Conservation (phyloP, 192 early-diverging fungal genomes). For the Umbelopsis sp. region DNA sequence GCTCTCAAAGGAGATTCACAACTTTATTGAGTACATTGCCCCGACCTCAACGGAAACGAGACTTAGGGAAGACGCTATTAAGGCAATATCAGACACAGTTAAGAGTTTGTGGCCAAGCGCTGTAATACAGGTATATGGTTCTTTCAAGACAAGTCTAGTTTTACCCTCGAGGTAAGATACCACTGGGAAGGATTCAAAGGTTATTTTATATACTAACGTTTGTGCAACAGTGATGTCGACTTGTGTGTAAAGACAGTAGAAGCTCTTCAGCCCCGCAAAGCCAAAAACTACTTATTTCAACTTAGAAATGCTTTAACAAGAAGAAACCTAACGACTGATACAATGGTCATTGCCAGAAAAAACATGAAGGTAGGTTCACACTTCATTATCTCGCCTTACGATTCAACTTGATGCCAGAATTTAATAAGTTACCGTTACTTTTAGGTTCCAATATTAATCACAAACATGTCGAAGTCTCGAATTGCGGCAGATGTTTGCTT, state of each 20-base stretch:
- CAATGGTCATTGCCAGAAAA: neutral
- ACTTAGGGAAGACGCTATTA: neutral
- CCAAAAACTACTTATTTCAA: neutral
- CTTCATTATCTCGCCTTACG: neutral
- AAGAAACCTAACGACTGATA: neutral
- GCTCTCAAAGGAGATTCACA: conserved; percentile 27
- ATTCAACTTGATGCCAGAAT: neutral
- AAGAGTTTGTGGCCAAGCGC: neutral
- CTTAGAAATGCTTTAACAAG: neutral
- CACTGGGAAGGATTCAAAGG: neutral
- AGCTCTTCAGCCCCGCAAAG: neutral
- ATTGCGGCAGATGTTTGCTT: conserved; percentile 26
- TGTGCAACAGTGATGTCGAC: neutral
- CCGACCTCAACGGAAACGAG: conserved; percentile 22
- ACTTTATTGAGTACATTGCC: conserved; percentile 27
- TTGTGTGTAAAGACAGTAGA: neutral
- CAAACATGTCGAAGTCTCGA: neutral
- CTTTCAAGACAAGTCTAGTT: conserved; percentile 25
- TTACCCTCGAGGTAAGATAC: conserved; percentile 29
- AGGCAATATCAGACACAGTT: neutral
- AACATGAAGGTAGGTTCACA: neutral
- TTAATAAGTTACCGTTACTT: too few species aligned
- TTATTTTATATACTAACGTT: neutral
- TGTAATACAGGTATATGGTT: conserved; percentile 17
- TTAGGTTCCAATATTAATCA: conserved; percentile 27